A percentile compares a stretch with the other conserved stretches of the same genome.
Evolutionary conservation across 2,329 filamentous ascomycete genomes (phyloP).

Genomic region (Trichoderma koningiopsis): DNA sequence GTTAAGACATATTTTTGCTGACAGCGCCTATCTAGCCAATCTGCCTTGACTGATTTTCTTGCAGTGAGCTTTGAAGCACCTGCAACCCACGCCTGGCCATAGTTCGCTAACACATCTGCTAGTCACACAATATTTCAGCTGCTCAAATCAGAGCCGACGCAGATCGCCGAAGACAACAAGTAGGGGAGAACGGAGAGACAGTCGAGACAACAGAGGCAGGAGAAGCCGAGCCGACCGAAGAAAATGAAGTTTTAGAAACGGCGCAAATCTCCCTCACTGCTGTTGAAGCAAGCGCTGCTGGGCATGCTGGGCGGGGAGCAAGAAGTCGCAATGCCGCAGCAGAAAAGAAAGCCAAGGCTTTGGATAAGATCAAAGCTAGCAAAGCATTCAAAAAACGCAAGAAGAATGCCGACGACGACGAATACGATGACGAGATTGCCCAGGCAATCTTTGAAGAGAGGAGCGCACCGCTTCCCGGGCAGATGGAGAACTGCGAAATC

Average conservation of each 20-base stretch:
- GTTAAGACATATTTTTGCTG: not conserved
- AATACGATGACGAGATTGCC: conserved; percentile 52
- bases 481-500: conserved; percentile 83
- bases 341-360: conserved; percentile 54
- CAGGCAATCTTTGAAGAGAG: conserved; percentile 51
- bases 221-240: conserved; percentile 30
- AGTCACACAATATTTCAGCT: conserved; percentile 74
- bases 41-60: conserved; percentile 57
- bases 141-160: conserved; percentile 56
- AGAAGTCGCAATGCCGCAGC: conserved; percentile 45
- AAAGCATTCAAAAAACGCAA: conserved; percentile 61
- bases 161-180: conserved; percentile 47
- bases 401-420: conserved; percentile 44
- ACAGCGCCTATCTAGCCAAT: conserved; percentile 42
- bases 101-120: conserved; percentile 29
- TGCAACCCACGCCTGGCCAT: conserved; percentile 59
- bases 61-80: conserved; percentile 46
- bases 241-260: conserved; percentile 29
- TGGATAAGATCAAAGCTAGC: conserved; percentile 64
- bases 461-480: conserved; percentile 68
- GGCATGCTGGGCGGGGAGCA: conserved; percentile 31
- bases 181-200: conserved; percentile 26
- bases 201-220: conserved; percentile 1
- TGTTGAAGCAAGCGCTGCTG: conserved; percentile 33
- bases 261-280: conserved; percentile 25